Base-by-base conservation (phyloP, 2,329 filamentous ascomycete genomes). In the Cercospora sp. region DNA sequence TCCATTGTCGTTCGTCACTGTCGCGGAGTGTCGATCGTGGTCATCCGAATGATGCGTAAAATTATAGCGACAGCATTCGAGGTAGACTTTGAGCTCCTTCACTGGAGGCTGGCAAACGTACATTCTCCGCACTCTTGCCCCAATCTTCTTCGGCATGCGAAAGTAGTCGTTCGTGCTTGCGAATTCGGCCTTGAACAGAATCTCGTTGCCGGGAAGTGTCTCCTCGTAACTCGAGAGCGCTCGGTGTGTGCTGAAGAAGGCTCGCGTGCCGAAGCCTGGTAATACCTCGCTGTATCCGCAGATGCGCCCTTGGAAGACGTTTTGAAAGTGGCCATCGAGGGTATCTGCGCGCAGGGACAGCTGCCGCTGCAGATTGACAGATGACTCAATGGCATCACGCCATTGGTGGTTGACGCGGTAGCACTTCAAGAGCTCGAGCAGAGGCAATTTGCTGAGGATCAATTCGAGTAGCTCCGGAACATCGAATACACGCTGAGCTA, bases 61-160 rank as follows among this genome's bases (percentile, higher is more conserved):
- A 16, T 53, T 63, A 12, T 63, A 63, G 28, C 61, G 61, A 53
- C 63, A 65, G 63, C 63, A 65, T 45, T 60, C 55, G 31, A 65
- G 31, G 55, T 45, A 65, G 16, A 42, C 42, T 8, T 59, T 20
- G 20, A 65, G 33, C 23, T 65, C 33, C 16, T 58, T 65, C 23
- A 65, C 42, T 20, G 63, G 63, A 18, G 63, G 63, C n/a, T 65
- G 63, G 26, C 63, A 65, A 3, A 65, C n/a, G 63, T 48, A 63
- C 61, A 63, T 63, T 26, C 31, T 26, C 31, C 61, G 42, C 30
- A 63, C 45, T 30, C 61, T 53, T 18, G 42, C 30, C 7, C 61
- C 61, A 4, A 48, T 53, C 20, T 33, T 30, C 9, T 55, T 33
- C 26, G 61, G 45, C 61, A 63, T 63, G 13, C 28, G 42, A 5